Evolutionary conservation across 441 rosid genomes (phyloP).

Genomic region (Adansonia grandidieri): DNA sequence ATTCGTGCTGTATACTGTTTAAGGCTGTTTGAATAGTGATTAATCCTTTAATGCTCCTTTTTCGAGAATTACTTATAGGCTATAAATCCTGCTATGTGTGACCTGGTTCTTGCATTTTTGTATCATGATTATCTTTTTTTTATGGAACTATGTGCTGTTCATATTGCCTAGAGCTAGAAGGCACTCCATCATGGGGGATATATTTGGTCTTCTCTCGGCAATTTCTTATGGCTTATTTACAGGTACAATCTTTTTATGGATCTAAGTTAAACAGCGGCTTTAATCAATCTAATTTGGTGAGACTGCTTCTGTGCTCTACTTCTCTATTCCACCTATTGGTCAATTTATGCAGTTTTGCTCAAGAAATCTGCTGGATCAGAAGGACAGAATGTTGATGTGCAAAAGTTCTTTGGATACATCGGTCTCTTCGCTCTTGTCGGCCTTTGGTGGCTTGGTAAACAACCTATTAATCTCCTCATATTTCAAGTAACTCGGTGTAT

Average conservation of each 20-base stretch:
- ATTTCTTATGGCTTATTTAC: slow-evolving; percentile 58
- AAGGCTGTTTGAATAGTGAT: not conserved
- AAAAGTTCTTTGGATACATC: slow-evolving; percentile 57
- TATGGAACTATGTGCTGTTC: slow-evolving; percentile 16
- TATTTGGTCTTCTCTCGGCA: slow-evolving; percentile 61
- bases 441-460: slow-evolving; percentile 74
- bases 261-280: not conserved
- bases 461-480: slow-evolving; percentile 6
- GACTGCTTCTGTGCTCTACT: slow-evolving; percentile 19
- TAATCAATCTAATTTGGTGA: slow-evolving; percentile 1
- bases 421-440: slow-evolving; percentile 63
- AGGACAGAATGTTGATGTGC: slow-evolving; percentile 58
- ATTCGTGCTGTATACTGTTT: not conserved
- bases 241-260: slow-evolving; percentile 38
- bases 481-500: not conserved
- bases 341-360: slow-evolving; percentile 51
- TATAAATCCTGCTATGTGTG: not conserved
- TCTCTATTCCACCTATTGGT: not conserved
- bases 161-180: slow-evolving; percentile 42
- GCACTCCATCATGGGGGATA: slow-evolving; percentile 56
- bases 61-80: not conserved
- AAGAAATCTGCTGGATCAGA: slow-evolving; percentile 61
- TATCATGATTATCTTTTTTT: not conserved
- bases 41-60: not conserved
- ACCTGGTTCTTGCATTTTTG: not conserved